Evolutionary conservation across 768 basidiomycete genomes (phyloP).

Genomic region (Mycena filopes): DNA sequence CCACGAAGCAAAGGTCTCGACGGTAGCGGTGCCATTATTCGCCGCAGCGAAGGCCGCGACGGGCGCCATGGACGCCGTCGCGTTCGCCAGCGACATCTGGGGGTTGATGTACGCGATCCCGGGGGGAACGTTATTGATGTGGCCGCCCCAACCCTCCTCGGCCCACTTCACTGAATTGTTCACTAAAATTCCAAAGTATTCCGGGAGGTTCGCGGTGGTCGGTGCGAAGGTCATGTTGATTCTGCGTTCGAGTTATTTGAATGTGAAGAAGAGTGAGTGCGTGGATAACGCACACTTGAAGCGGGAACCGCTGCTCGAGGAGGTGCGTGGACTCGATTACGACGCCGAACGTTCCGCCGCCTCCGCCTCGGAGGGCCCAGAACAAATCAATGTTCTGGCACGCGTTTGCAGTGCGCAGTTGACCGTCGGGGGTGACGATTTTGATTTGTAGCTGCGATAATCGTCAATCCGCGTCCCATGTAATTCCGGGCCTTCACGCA

Average conservation of each 20-base stretch:
- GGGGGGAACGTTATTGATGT: constrained; percentile 5
- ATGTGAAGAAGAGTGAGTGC: background rate
- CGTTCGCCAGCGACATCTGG: constrained; percentile 5
- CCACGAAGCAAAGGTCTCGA: constrained; percentile 16
- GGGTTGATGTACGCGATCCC: constrained; percentile 20
- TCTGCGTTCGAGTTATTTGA: background rate
- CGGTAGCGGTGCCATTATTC: background rate
- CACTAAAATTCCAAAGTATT: constrained; percentile 14
- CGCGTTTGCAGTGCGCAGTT: constrained; percentile 46
- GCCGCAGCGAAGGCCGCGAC: background rate
- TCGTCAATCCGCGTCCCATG: background rate
- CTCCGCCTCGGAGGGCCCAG: constrained; percentile 57
- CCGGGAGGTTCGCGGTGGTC: background rate
- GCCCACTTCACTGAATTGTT: constrained; percentile 13
- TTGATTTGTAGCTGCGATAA: constrained; percentile 42
- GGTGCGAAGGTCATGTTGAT: constrained; percentile 17
- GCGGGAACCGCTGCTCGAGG: constrained; percentile 3
- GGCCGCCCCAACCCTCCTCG: constrained; percentile 21
- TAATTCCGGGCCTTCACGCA: background rate
- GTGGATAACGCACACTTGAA: constrained; percentile 19
- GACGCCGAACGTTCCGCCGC: constrained; percentile 46
- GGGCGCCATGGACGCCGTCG: constrained; percentile 7
- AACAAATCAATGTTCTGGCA: constrained; percentile 54
- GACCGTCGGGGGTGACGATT: constrained; percentile 54
- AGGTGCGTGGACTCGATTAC: constrained; percentile 23